phyloP scores from a whole-genome alignment of 345 rosid genomes.

The Eutrema japonicum region DNA sequence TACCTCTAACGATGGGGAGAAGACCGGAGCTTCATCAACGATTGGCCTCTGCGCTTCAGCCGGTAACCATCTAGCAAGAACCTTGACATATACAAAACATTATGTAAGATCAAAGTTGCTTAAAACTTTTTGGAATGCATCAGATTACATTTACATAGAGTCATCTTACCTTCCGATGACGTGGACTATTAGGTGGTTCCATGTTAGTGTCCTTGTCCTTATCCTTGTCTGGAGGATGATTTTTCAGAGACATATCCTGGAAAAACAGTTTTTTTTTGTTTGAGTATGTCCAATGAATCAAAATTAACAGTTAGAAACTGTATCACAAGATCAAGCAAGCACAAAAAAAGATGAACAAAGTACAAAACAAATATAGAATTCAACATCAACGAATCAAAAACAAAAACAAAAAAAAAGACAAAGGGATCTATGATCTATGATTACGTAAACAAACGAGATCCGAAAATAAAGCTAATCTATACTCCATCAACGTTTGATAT shows the following conservation, averaged over 20 bases:
- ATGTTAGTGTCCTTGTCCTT: slow-evolving; percentile 40
- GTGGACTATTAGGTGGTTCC: slow-evolving; percentile 47
- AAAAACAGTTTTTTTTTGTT: too few relatives aligned
- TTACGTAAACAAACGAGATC: slow-evolving; percentile 30
- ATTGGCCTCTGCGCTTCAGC: slow-evolving; percentile 70
- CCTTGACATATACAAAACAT: slow-evolving; percentile 53
- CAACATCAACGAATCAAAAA: neutral
- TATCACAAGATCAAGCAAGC: slow-evolving; percentile 27
- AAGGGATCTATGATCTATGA: slow-evolving; percentile 15
- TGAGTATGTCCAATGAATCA: neutral
- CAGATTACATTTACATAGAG: neutral
- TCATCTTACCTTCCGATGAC: slow-evolving; percentile 41
- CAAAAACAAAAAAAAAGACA: neutral
- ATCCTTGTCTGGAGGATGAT: slow-evolving; percentile 35
- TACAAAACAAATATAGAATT: slow-evolving; percentile 2
- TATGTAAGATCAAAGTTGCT: slow-evolving; percentile 24
- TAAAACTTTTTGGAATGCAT: neutral
- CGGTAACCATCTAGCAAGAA: slow-evolving; percentile 76
- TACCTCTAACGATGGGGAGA: slow-evolving; percentile 85
- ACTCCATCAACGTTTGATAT: too few relatives aligned
- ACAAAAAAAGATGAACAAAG: neutral
- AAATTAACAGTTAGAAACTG: neutral
- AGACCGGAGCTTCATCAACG: slow-evolving; percentile 83
- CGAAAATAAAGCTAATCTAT: neutral
- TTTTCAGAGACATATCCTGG: slow-evolving; percentile 38